Conservation (phyloP, 805 yeast species). For the Ogataea wickerhamii region DNA sequence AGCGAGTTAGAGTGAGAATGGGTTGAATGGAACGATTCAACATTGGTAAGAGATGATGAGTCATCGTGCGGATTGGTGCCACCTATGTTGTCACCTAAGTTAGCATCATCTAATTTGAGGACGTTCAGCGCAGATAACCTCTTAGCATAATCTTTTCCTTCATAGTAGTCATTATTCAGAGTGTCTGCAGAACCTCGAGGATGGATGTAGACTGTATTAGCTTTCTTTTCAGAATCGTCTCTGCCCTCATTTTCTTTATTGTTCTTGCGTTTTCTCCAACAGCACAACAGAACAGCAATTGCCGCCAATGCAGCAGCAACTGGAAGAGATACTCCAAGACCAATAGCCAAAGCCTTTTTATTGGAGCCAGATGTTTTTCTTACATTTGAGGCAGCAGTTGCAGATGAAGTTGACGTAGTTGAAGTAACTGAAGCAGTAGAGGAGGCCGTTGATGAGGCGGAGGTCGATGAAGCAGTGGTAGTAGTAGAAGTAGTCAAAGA, state of each 20-base stretch:
- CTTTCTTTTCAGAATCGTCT: slow-evolving; percentile 22
- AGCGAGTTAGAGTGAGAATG: slow-evolving; percentile 29
- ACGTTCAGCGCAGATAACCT: slow-evolving; percentile 50
- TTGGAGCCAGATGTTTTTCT: slow-evolving; percentile 15
- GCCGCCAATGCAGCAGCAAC: slow-evolving; percentile 47
- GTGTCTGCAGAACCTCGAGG: slow-evolving; percentile 22
- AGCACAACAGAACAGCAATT: slow-evolving; percentile 51
- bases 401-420: slow-evolving; percentile 16
- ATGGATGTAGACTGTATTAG: slow-evolving; percentile 16
- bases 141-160: slow-evolving; percentile 23
- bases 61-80: slow-evolving; percentile 27
- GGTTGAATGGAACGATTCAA: slow-evolving; percentile 31
- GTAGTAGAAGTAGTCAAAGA: slow-evolving; percentile 21
- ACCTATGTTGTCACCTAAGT: slow-evolving; percentile 18
- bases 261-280: slow-evolving; percentile 45
- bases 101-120: slow-evolving; percentile 45
- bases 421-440: slow-evolving; percentile 31
- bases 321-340: slow-evolving; percentile 86
- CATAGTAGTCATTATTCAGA: slow-evolving; percentile 28
- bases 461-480: slow-evolving; percentile 16
- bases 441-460: slow-evolving; percentile 24
- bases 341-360: slow-evolving; percentile 71
- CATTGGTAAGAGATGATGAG: slow-evolving; percentile 53
- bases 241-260: slow-evolving; percentile 28
- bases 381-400: slow-evolving; percentile 5